A percentile compares a stretch with the other conserved stretches of the same genome.
These are phyloP conservation scores for Pestalotiopsis sp. DNA, from an alignment of 2,329 filamentous ascomycete genomes.

Conservation along the genomic window DNA sequence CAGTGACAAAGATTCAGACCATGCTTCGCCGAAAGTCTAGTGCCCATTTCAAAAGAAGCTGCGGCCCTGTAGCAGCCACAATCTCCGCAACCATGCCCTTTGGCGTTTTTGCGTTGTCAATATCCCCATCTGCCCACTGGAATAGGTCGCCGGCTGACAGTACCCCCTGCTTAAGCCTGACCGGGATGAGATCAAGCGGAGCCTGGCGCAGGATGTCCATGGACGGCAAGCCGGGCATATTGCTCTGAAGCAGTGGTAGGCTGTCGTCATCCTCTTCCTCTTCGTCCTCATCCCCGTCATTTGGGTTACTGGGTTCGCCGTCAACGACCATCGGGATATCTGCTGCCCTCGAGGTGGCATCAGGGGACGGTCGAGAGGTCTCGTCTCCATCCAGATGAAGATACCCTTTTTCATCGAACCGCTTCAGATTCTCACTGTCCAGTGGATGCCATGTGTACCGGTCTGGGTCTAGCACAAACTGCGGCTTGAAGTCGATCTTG, in stretches of 20 bases:
- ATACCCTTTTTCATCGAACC: constrained; percentile 60
- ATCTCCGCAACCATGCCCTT: constrained; percentile 69
- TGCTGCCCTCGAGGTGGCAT: background rate
- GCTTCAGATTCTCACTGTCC: constrained; percentile 50
- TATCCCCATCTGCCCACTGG: constrained; percentile 57
- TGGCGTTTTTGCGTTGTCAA: constrained; percentile 52
- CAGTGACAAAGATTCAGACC: background rate
- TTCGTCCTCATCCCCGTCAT: constrained; percentile 19
- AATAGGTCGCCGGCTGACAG: constrained; percentile 39
- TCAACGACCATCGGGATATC: constrained; percentile 11
- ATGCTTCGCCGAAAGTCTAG: constrained; percentile 51
- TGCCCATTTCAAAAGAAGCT: constrained; percentile 58
- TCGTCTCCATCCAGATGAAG: constrained; percentile 43
- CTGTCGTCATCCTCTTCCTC: constrained; percentile 20
- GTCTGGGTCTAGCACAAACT: constrained; percentile 73
- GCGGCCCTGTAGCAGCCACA: constrained; percentile 65
- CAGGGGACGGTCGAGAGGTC: background rate
- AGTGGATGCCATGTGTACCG: constrained; percentile 64
- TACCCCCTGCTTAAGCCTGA: constrained; percentile 45
- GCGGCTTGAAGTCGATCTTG: constrained; percentile 78
- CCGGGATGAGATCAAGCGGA: constrained; percentile 61
- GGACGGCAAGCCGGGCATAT: constrained; percentile 69
- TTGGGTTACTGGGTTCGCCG: background rate
- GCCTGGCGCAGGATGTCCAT: constrained; percentile 54
- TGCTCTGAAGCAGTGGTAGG: constrained; percentile 55